phyloP scores from a whole-genome alignment of 306 rosid genomes.

The Lagenaria siceraria region DNA sequence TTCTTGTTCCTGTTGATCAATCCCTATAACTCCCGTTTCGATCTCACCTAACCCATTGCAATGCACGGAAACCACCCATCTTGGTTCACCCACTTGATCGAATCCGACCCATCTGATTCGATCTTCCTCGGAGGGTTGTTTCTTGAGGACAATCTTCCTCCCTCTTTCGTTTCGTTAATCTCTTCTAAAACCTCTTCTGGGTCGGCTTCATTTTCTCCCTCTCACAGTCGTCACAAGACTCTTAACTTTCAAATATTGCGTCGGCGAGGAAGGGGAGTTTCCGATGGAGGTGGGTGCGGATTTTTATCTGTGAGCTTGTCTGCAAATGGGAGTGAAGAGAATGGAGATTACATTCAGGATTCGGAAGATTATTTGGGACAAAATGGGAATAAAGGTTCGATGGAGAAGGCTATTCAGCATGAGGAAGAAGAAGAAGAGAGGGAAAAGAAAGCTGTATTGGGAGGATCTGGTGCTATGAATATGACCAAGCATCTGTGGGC shows the following conservation, averaged over 20 bases:
- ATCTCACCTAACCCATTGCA: not conserved
- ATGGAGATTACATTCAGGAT: conserved; percentile 33
- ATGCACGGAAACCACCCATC: conserved; percentile 19
- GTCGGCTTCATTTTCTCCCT: conserved; percentile 14
- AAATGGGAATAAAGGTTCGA: conserved; percentile 20
- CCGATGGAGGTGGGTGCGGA: conserved; percentile 8
- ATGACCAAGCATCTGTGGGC: conserved; percentile 86
- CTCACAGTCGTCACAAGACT: conserved; percentile 12
- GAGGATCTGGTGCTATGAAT: conserved; percentile 59
- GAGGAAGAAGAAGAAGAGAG: conserved; percentile 15
- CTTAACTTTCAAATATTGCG: conserved; percentile 11
- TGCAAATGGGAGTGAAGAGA: conserved; percentile 28
- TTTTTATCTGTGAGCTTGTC: conserved; percentile 74
- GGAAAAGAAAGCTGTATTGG: conserved; percentile 16
- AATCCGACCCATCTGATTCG: conserved; percentile 23
- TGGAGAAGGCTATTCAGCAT: conserved; percentile 9
- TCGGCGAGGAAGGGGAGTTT: conserved; percentile 9
- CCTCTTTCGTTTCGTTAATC: conserved; percentile 29
- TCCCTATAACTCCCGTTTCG: conserved; percentile 4
- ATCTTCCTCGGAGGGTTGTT: conserved; percentile 63
- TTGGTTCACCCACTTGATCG: conserved; percentile 20
- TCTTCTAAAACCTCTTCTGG: conserved; percentile 14
- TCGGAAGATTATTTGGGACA: conserved; percentile 30
- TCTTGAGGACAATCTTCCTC: conserved; percentile 42
- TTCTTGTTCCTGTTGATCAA: not conserved